Base-by-base conservation (phyloP, 257 asterid species). In the Solanum clarkiae region DNA sequence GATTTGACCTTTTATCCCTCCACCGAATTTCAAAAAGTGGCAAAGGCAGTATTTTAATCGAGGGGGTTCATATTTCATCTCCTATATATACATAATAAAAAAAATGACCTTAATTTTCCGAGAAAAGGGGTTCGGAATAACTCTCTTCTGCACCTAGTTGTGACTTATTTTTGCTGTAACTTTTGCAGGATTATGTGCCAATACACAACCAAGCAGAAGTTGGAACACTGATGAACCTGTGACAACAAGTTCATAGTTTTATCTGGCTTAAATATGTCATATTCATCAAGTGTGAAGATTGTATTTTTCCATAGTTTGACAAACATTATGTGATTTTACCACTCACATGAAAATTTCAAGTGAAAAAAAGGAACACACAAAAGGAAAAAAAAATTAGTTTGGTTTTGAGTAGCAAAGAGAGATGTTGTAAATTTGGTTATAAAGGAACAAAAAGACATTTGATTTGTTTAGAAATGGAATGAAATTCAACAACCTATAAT, bases 111-210 rank as follows among this genome's bases (percentile, higher is more conserved):
- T 36, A 26, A 69, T 69, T 36, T 29, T 3, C 12, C 8, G 8
- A 4, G 1, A 10, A 36, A 69, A 9, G 5, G 11, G 8, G 2
- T 4, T 36, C 20, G 0, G 5, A 32, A 10, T 40, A 29, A 0
- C 8, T 1, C 9, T 40, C 26, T 69, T 69, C 8, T 6, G 26
- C 54, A 32, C 54, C 26, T 36, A 14, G 26, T 10, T 70, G 18
- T 45, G 42, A 15, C 59, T 8, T 2, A 45, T 8, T 45, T n/a
- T 45, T 3, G n/a, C 80, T 42, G 63, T 86, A 36, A 59, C 84
- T 71, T 70, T 74, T 87, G 88, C 91, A 93, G 95, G 91, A 84
- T 62, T 86, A 89, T 80, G 80, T 57, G 82, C 93, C 92, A 77
- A 60, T 66, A 81, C 93, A 89, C 40, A 32, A 84, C 82, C 91